Conservation (phyloP, 257 asterid genomes). For the Capsicum pubescens region DNA sequence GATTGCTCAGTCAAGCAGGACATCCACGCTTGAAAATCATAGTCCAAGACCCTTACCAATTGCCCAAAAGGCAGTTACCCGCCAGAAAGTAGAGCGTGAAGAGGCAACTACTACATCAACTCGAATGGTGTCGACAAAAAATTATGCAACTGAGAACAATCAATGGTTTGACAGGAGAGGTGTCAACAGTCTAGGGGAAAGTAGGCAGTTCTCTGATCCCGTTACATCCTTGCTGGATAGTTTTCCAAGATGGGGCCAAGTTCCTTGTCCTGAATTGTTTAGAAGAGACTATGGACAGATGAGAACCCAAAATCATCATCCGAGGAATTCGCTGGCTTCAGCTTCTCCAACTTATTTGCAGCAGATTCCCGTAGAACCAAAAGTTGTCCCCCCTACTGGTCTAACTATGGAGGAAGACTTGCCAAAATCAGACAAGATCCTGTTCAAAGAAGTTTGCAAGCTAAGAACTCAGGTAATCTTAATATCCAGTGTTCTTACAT, state of each 20-base stretch:
- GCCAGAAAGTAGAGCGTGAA: conserved; percentile 40
- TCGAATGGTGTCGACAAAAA: conserved; percentile 38
- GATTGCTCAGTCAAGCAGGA: conserved; percentile 32
- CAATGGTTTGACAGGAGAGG: conserved; percentile 29
- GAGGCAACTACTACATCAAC: conserved; percentile 37
- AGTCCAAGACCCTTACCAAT: conserved; percentile 46
- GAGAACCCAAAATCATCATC: conserved; percentile 23
- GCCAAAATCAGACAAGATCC: conserved; percentile 36
- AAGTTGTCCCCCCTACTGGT: conserved; percentile 24
- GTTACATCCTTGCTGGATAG: conserved; percentile 31
- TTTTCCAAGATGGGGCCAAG: conserved; percentile 56
- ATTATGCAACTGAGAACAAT: conserved; percentile 34
- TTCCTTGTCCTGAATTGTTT: conserved; percentile 49
- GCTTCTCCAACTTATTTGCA: conserved; percentile 34
- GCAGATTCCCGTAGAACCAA: conserved; percentile 25
- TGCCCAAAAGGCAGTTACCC: conserved; percentile 31
- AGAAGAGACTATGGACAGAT: conserved; percentile 22
- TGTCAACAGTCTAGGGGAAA: conserved; percentile 28
- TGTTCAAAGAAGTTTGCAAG: conserved; percentile 44
- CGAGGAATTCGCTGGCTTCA: conserved; percentile 31
- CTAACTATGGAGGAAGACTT: conserved; percentile 30
- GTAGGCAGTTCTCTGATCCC: conserved; percentile 29
- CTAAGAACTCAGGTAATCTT: conserved; percentile 48
- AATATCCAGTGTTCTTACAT: conserved; percentile 13
- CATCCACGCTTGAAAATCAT: conserved; percentile 29